phyloP scores from a whole-genome alignment of 1,284 basidiomycete species.

The Cutaneotrichosporon cutaneum region DNA sequence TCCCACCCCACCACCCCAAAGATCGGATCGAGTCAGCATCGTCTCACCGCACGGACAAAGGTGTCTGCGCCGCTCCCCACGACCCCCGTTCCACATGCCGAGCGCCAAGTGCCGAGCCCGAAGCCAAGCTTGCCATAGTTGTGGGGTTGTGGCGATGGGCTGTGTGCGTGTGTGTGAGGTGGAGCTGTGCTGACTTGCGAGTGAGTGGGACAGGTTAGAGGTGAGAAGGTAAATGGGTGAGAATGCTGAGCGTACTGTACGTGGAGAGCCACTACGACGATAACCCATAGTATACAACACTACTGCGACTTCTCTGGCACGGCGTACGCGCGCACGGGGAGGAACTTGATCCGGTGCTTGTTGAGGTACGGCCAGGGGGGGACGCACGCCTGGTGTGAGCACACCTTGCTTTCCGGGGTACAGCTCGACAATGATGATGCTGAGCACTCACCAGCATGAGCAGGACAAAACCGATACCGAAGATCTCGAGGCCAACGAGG shows the following conservation, averaged over 20 bases:
- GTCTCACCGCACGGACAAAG: too few relatives aligned
- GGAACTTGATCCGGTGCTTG: constrained; percentile 38
- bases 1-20: background rate
- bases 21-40: background rate
- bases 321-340: constrained; percentile 32
- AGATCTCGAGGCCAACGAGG: constrained; percentile 40
- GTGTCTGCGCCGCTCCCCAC: too few relatives aligned
- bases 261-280: too few relatives aligned
- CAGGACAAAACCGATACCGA: constrained; percentile 34
- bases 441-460: constrained; percentile 34
- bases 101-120: too few relatives aligned
- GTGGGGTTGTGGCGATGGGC: background rate
- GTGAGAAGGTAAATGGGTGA: background rate
- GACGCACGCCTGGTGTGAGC: constrained; percentile 30
- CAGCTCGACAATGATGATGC: background rate
- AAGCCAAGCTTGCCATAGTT: too few relatives aligned
- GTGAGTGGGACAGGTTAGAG: background rate
- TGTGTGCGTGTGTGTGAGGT: background rate
- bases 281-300: constrained; percentile 7
- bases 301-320: constrained; percentile 2
- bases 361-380: constrained; percentile 48
- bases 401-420: too few relatives aligned
- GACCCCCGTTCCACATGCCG: background rate
- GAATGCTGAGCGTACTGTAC: too few relatives aligned
- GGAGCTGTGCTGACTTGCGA: background rate